A percentile compares a stretch with the other conserved stretches of the same genome.
These are phyloP conservation scores for Astrocystis sublimbata DNA, from an alignment of 495 filamentous ascomycete genomes.

Conservation along the genomic window DNA sequence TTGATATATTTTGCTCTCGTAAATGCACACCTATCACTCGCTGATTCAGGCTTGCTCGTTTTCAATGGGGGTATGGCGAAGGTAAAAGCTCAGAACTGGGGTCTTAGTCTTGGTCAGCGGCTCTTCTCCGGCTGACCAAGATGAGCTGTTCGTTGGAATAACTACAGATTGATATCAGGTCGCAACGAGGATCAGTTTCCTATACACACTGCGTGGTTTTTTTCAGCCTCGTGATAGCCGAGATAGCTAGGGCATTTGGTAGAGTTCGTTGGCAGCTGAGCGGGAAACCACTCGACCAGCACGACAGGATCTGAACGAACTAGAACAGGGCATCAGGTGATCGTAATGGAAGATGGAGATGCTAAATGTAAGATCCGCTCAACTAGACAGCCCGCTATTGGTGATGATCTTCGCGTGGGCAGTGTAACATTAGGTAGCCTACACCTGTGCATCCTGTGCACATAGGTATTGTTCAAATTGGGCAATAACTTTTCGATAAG, in stretches of 20 bases:
- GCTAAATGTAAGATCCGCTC: too few species aligned
- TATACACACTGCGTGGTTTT: background rate
- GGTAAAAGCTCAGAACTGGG: background rate
- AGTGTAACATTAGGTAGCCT: too few species aligned
- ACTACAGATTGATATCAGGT: background rate
- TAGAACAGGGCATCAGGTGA: too few species aligned
- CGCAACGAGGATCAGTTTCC: background rate
- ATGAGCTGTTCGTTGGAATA: background rate
- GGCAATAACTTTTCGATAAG: too few species aligned
- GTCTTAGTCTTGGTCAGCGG: too few species aligned
- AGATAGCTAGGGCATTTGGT: background rate
- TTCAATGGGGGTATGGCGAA: background rate
- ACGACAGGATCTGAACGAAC: too few species aligned
- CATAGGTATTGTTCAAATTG: too few species aligned
- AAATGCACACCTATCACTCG: background rate
- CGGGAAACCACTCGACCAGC: background rate
- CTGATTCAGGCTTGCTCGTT: background rate
- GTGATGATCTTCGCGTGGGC: too few species aligned
- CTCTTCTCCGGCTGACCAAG: background rate
- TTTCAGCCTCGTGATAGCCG: background rate
- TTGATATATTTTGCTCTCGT: background rate
- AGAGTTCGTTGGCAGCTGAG: background rate
- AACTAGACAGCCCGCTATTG: too few species aligned
- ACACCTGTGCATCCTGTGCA: too few species aligned
- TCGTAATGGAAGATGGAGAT: too few species aligned